Conservation (phyloP, 176 grass and related monocot genomes). For the Raddia guianensis region DNA sequence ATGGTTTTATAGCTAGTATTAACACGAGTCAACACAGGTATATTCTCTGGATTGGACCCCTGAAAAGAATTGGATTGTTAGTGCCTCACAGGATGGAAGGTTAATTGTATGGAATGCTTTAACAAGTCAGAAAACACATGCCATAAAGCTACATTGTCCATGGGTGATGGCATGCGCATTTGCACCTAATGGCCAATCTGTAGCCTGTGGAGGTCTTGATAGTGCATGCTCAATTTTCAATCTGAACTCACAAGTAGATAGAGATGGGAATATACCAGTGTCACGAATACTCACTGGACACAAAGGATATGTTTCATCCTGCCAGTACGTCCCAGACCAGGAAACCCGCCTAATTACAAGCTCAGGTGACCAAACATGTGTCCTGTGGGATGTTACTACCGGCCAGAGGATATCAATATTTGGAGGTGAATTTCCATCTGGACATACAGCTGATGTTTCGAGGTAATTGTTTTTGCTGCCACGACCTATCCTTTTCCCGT, state of each 20-base stretch:
- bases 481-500: constrained; percentile 13
- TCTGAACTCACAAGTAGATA: constrained; percentile 84
- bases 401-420: constrained; percentile 95
- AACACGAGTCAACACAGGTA: constrained; percentile 56
- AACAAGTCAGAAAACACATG: constrained; percentile 99
- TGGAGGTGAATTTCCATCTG: constrained; percentile 98
- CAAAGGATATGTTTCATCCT: constrained; percentile 95
- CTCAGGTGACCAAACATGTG: constrained; percentile 93
- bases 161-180: constrained; percentile 98
- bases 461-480: constrained; percentile 58
- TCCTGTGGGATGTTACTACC: constrained; percentile 94
- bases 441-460: constrained; percentile 90
- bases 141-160: constrained; percentile 93
- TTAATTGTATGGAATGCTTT: constrained; percentile 99
- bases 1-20: constrained; percentile 32
- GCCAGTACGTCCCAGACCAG: constrained; percentile 93
- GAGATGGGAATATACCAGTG: constrained; percentile 87
- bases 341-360: constrained; percentile 85
- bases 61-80: constrained; percentile 99
- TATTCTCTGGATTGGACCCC: constrained; percentile 99
- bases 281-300: constrained; percentile 88
- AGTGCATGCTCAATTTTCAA: constrained; percentile 98
- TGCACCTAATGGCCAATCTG: constrained; percentile 92
- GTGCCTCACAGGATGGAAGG: constrained; percentile 88
- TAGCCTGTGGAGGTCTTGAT: constrained; percentile 98